phyloP scores from a whole-genome alignment of 75 land plant species.

The Sequoiadendron giganteum region DNA sequence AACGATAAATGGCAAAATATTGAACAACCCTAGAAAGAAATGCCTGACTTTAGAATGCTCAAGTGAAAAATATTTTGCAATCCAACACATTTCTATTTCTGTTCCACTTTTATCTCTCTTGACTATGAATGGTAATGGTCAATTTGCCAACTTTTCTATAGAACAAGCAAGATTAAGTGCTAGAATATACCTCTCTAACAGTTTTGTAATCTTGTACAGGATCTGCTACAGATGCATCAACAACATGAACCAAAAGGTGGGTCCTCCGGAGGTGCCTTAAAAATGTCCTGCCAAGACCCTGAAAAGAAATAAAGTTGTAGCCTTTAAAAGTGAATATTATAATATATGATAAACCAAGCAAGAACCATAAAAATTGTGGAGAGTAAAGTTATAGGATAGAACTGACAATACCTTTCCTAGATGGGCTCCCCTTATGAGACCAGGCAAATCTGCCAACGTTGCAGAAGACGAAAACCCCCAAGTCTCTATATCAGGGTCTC shows the following conservation, averaged over 20 bases:
- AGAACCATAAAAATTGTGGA: not conserved
- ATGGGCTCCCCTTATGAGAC: slow-evolving; percentile 98
- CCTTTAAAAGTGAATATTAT: not conserved
- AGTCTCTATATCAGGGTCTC: slow-evolving; percentile 74
- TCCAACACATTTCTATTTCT: not conserved
- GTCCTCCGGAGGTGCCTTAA: slow-evolving; percentile 93
- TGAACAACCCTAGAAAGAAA: not conserved
- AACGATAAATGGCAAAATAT: not conserved
- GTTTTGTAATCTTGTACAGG: slow-evolving; percentile 89
- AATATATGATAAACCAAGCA: not conserved
- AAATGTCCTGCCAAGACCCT: slow-evolving; percentile 91
- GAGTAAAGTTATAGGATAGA: not conserved
- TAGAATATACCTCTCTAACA: slow-evolving; percentile 68
- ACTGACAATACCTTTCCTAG: slow-evolving; percentile 74
- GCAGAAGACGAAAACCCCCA: slow-evolving; percentile 68
- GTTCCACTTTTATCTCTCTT: not conserved
- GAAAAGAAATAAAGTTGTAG: slow-evolving; percentile 10
- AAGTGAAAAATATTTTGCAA: not conserved
- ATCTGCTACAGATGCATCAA: slow-evolving; percentile 87
- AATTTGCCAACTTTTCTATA: not conserved
- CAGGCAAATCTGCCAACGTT: slow-evolving; percentile 95
- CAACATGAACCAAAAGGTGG: slow-evolving; percentile 84
- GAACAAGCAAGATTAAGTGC: not conserved
- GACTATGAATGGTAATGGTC: not conserved
- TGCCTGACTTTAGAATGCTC: not conserved